phyloP scores from a whole-genome alignment of 257 asterid species.

The Scutellaria minor region DNA sequence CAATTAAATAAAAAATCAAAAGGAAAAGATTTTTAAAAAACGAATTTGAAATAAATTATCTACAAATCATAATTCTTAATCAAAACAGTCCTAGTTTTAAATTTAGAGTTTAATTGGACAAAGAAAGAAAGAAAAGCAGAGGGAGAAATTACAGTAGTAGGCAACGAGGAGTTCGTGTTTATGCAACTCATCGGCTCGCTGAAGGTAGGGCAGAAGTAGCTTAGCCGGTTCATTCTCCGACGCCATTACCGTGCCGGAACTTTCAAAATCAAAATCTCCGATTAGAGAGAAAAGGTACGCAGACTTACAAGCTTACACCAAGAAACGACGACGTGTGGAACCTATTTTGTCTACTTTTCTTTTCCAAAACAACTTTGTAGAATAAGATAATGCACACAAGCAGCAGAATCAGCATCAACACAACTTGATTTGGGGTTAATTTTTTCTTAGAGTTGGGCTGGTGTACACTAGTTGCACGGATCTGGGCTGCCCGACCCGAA shows the following conservation, averaged over 20 bases:
- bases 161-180: constrained; percentile 61
- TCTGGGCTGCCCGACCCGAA: no score
- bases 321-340: no score
- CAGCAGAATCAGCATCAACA: no score
- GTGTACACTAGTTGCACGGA: no score
- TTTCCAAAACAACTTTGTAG: no score
- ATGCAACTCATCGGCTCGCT: constrained; percentile 67
- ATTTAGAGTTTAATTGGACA: not conserved
- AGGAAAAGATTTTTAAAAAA: not conserved
- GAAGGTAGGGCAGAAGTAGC: constrained; percentile 60
- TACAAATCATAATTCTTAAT: not conserved
- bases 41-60: not conserved
- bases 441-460: no score
- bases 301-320: no score
- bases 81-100: not conserved
- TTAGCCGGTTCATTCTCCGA: constrained; percentile 56
- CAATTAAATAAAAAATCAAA: not conserved
- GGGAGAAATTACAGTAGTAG: constrained; percentile 50
- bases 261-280: not conserved
- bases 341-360: no score
- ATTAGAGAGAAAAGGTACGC: not conserved
- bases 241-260: constrained; percentile 37
- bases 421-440: no score
- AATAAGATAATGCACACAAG: no score
- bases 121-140: no score